Base-by-base conservation (phyloP, 169 alveolate species). In the Eimeria sp. region DNA sequence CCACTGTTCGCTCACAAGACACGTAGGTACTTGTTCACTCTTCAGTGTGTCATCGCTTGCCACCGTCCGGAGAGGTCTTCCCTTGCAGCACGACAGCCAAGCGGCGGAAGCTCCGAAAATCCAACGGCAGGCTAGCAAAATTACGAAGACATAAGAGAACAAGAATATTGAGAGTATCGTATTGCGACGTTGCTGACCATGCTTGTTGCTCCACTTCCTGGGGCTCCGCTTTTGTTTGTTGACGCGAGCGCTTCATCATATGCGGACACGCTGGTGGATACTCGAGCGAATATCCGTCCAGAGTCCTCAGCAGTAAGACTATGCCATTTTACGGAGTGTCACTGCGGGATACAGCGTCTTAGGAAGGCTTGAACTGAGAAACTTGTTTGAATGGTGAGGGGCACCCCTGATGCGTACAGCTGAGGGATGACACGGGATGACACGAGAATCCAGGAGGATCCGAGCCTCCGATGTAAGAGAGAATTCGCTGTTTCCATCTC, bases 291-390 rank as follows among this genome's bases (percentile, higher is more conserved):
- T 74, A 40, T 40, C 83, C 8, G 0, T 20, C 56, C 56, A 40
- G 58, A 37, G 9, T 74, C 83, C 43, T 74, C 13, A 40, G 33
- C 33, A 14, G 33, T 52, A 71, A 33, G n/a, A 3, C 56, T 37
- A 40, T 40, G 83, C 58, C 40, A 10, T 74, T 74, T 4, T 40
- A 74, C 58, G 54, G 54, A 23, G 40, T 30, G 54, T 74, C 54
- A 37, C 6, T 74, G 13, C 54, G 23, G 33, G 58, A 4, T 20
- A 20, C 33, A 18, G 23, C 56, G 18, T 20, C 54, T 74, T 18
- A 74, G 43, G 56, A 74, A 74, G 78, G 83, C 58, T 40, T 74
- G 83, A 74, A 74, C 83, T 74, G 33, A 74, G 83, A 14, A 74
- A 40, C 33, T 20, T 40, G 54, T 74, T 6, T 40, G 58, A 13